Base-by-base conservation (phyloP, 495 filamentous ascomycete genomes). In the Aspergillus mulundensis region DNA sequence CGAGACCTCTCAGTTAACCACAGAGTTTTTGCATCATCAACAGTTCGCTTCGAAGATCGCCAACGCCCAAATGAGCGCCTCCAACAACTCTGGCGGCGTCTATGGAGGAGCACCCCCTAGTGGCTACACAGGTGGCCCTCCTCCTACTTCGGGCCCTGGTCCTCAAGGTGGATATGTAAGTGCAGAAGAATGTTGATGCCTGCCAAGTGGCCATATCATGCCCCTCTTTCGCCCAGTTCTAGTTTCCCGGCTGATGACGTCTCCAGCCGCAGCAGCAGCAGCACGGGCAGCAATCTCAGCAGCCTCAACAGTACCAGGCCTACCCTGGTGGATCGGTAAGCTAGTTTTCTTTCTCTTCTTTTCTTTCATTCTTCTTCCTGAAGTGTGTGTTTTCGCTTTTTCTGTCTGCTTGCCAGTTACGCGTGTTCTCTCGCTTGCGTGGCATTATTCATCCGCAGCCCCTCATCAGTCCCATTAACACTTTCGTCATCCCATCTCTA, bases 21-120 rank as follows among this genome's bases (percentile, higher is more conserved):
- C 59, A 57, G 62, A 54, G 62, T 30, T 40, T 51, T 49, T 47
- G 50, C 46, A 42, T 56, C 38, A 30, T 60, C 28, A 3, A 40
- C 56, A 78, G 75, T 75, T 78, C 58, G 75, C 75, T 25, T 72
- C 73, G 36, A 78, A 78, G 61, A 68, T 78, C 57, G 71, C 73
- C 41, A 68, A 67, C 39, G 63, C 64, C 49, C 72, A 75, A 56
- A 67, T 41, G 39, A 61, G 50, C 25, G 60, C 49, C 50, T 59
- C 65, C 7, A 61, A 50, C 53, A 61, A 50, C 53, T 57, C 65
- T 3, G 68, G 69, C 36, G 64, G 69, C 38, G 64, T 65, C 11
- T 74, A 76, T 46, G 65, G 62, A 41, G 73, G 70, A 24, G 70
- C 70, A 34, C 68, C 73, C 55, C 72, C 74, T 10, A 38, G 71